These are phyloP conservation scores for Hanseniaspora sp. DNA, from an alignment of 1,139 yeast species.

Conservation along the genomic window DNA sequence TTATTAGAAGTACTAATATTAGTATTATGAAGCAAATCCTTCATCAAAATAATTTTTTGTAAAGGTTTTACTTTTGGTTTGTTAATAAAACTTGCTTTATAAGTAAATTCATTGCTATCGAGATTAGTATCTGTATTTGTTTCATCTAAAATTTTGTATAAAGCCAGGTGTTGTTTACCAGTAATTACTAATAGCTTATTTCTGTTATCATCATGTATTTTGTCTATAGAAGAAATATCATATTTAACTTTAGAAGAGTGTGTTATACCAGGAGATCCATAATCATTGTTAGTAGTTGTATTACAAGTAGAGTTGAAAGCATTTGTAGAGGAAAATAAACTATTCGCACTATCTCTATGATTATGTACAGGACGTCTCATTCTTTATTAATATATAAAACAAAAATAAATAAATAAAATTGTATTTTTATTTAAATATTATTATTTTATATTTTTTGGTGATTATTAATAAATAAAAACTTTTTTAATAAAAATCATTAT, in stretches of 20 bases:
- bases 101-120: neutral
- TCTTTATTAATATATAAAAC: no score
- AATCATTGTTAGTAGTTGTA: neutral
- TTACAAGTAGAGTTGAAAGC: neutral
- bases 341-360: neutral
- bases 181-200: conserved; percentile 7
- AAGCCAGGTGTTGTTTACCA: conserved; percentile 7
- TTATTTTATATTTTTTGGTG: no score
- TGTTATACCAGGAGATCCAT: conserved; percentile 15
- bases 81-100: conserved; percentile 6
- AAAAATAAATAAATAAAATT: no score
- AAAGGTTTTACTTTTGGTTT: neutral
- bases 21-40: conserved; percentile 5
- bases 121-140: neutral
- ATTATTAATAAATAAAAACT: no score
- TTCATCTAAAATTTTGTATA: conserved; percentile 5
- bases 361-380: neutral
- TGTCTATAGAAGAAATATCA: conserved; percentile 14
- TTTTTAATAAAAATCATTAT: no score
- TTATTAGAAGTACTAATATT: neutral
- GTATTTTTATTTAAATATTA: no score
- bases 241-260: conserved; percentile 4
- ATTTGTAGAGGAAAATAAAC: neutral
- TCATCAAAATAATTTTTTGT: conserved; percentile 11
- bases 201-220: conserved; percentile 11